Conservation (phyloP, 352 stramenopile species). For the Phytopythium helicoides region DNA sequence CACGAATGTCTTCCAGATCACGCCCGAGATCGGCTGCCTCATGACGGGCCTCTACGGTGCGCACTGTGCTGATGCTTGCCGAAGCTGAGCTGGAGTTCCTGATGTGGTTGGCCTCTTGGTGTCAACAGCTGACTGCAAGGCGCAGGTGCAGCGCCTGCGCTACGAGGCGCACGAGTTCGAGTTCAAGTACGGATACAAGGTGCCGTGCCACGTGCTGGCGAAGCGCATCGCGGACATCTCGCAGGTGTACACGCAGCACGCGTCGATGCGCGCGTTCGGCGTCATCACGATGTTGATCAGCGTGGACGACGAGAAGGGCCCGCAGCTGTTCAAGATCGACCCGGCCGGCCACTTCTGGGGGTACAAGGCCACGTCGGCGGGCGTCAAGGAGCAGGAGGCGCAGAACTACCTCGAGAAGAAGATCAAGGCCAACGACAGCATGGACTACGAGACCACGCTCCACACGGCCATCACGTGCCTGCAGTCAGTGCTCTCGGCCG, state of each 20-base stretch:
- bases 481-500: slow-evolving; percentile 95
- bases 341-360: slow-evolving; percentile 98
- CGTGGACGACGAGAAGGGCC: slow-evolving; percentile 98
- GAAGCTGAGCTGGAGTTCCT: background rate
- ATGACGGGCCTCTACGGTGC: slow-evolving; percentile 92
- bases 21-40: slow-evolving; percentile 93
- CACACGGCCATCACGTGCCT: slow-evolving; percentile 97
- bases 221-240: slow-evolving; percentile 97
- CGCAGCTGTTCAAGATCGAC: slow-evolving; percentile 98
- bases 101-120: background rate
- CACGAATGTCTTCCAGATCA: slow-evolving; percentile 97
- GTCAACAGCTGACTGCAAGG: slow-evolving; percentile 80
- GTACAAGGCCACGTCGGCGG: slow-evolving; percentile 91
- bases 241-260: slow-evolving; percentile 95
- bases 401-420: slow-evolving; percentile 99
- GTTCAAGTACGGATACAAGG: slow-evolving; percentile 95
- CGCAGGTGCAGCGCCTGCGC: slow-evolving; percentile 93
- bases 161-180: slow-evolving; percentile 98
- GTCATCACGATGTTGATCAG: slow-evolving; percentile 95
- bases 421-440: slow-evolving; percentile 88
- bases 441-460: slow-evolving; percentile 93
- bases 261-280: slow-evolving; percentile 94
- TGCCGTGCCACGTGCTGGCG: slow-evolving; percentile 93
- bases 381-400: slow-evolving; percentile 97
- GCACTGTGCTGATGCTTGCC: slow-evolving; percentile 1